Evolutionary conservation across 2,329 filamentous ascomycete species (phyloP).

Genomic region (Venturia nashicola): DNA sequence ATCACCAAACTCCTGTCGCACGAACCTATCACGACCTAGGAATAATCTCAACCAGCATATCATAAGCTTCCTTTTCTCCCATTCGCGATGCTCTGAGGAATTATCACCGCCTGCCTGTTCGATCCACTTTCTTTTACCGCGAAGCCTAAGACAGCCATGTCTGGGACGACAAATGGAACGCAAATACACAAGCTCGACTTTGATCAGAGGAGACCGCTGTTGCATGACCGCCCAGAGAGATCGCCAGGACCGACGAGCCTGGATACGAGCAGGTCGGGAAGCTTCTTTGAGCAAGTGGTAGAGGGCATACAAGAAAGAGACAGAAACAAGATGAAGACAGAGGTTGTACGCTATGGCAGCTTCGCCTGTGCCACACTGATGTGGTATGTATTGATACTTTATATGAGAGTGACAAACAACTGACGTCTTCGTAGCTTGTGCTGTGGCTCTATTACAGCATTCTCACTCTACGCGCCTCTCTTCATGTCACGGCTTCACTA

Average conservation of each 20-base stretch:
- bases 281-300: conserved; percentile 48
- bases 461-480: conserved; percentile 84
- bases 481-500: conserved; percentile 82
- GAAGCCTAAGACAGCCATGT: neutral
- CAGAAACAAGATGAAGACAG: conserved; percentile 39
- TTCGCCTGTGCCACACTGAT: conserved; percentile 50
- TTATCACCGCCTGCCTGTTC: neutral
- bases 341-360: conserved; percentile 40
- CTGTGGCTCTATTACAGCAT: conserved; percentile 84
- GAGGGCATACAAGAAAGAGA: conserved; percentile 48
- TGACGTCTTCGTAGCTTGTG: conserved; percentile 42
- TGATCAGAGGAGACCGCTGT: conserved; percentile 28
- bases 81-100: conserved; percentile 4
- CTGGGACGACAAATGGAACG: neutral
- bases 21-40: neutral
- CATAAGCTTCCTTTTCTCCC: neutral
- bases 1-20: conserved; percentile 1
- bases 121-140: neutral
- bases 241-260: conserved; percentile 23
- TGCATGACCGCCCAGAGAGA: conserved; percentile 21
- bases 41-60: neutral
- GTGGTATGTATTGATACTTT: conserved; percentile 28
- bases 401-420: neutral
- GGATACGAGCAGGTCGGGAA: conserved; percentile 35
- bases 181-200: conserved; percentile 40